Conservation (phyloP, 2,329 filamentous ascomycete genomes). For the Sporothrix brunneoviolacea region DNA sequence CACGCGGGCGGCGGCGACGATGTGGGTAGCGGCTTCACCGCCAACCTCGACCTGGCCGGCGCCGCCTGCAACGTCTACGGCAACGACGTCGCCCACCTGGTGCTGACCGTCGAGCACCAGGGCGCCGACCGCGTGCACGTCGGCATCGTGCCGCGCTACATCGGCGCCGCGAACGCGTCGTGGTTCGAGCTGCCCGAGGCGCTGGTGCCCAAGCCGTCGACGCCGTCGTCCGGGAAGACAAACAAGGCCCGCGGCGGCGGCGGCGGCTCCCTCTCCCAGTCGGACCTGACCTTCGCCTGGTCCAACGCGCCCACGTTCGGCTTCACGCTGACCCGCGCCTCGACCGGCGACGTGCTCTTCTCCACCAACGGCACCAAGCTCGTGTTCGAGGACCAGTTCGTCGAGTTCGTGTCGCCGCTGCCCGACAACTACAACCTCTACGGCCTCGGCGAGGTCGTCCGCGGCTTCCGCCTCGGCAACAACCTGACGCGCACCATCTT, state of each 20-base stretch:
- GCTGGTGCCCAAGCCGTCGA: conserved; percentile 37
- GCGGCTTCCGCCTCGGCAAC: conserved; percentile 63
- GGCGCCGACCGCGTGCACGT: conserved; percentile 56
- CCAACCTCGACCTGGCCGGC: conserved; percentile 63
- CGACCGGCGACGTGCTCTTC: conserved; percentile 51
- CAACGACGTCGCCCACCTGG: conserved; percentile 61
- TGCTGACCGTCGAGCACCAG: conserved; percentile 52
- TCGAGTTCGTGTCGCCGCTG: conserved; percentile 64
- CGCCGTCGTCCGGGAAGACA: background rate
- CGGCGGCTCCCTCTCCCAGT: conserved; percentile 28
- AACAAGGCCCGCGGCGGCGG: no score
- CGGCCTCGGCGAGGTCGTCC: conserved; percentile 70
- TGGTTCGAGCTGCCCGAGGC: conserved; percentile 62
- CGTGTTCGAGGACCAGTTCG: conserved; percentile 72
- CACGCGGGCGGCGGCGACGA: background rate
- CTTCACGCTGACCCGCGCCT: conserved; percentile 33
- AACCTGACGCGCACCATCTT: conserved; percentile 54
- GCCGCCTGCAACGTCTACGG: conserved; percentile 71
- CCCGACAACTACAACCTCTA: conserved; percentile 66
- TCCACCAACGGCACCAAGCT: conserved; percentile 61
- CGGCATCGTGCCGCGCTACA: conserved; percentile 58
- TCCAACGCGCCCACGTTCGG: conserved; percentile 44
- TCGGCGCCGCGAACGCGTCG: conserved; percentile 54
- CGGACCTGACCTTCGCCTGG: conserved; percentile 45
- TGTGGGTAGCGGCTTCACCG: conserved; percentile 43